Percentiles rank a stretch among this genome's conserved stretches.
These are phyloP conservation scores for Martiniozyma asiatica DNA, from an alignment of 1,139 yeast genomes.

Conservation along the genomic window DNA sequence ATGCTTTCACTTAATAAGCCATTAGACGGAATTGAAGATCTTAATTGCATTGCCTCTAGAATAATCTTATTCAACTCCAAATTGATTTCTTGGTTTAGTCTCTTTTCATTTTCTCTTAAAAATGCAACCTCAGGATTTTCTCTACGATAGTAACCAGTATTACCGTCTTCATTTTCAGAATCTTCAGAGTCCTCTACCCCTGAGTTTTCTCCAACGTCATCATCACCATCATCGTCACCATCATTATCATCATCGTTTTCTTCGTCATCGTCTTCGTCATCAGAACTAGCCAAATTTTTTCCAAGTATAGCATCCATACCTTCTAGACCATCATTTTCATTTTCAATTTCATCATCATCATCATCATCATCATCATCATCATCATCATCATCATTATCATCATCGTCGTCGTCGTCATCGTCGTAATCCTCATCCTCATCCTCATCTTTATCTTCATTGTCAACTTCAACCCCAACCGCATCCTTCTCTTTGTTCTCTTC, in stretches of 20 bases:
- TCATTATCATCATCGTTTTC: conserved; percentile 15
- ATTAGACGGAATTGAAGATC: too few species aligned
- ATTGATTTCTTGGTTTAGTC: conserved; percentile 40
- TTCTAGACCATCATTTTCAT: conserved; percentile 16
- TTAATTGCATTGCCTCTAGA: conserved; percentile 27
- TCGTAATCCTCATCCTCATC: conserved; percentile 8
- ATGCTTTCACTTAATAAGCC: conserved; percentile 8
- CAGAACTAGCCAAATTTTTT: too few species aligned
- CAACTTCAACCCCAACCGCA: conserved; percentile 13
- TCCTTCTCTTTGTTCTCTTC: conserved; percentile 15
- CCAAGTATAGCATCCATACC: too few species aligned
- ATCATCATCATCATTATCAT: conserved; percentile 13
- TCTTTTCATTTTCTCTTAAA: conserved; percentile 29
- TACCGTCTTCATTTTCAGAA: too few species aligned
- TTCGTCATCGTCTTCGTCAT: conserved; percentile 18
- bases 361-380: conserved; percentile 8
- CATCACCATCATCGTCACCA: conserved; percentile 6
- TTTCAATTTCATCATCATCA: conserved; percentile 18
- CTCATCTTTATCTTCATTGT: conserved; percentile 11
- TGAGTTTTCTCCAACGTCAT: too few species aligned
- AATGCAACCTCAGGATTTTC: conserved; percentile 15
- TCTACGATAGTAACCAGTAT: too few species aligned
- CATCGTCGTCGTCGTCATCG: conserved; percentile 8
- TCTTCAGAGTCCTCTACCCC: conserved; percentile 12
- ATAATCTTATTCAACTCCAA: conserved; percentile 40